Base-by-base conservation (phyloP, 352 stramenopile species). In the Globisporangium middletonii region DNA sequence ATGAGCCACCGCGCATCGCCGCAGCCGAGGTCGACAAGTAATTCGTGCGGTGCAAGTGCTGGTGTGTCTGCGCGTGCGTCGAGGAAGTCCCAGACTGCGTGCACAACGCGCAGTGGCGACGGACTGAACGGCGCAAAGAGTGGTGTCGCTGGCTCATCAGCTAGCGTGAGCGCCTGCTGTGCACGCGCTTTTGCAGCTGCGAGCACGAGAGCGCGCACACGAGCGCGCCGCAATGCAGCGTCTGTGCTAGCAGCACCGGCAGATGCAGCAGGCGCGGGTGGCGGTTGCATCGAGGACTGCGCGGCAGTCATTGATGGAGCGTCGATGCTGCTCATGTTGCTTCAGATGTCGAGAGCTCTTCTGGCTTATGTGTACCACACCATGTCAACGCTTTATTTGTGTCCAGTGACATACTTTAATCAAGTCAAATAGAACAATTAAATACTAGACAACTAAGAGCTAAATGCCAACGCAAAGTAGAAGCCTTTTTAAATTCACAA, bases 11-110 rank as follows among this genome's bases (percentile, higher is more conserved):
- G 79, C 30, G 67, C 85, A 62, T 95, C 83, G 28, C 85, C 85
- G 33, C 83, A 95, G 41, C 83, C 83, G 48, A 93, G 77, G 59
- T 94, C 85, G 35, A 94, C 81, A 26, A 94, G 62, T 43, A 92
- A 65, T 42, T 95, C 83, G 6, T 72, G 16, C 0, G 53, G 16
- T 1, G 37, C 50, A 18, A 91, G 64, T 0, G 57, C 38, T 11
- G 66, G 28, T 0, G 12, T 18, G 4, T 2, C 18, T 59, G 47
- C 0, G 19, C 18, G 28, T 2, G 53, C 33, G 38, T 68, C 59
- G 33, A 93, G 55, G 23, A 71, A 67, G 2, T 68, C 63, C 85
- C 85, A 93, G 6, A 95, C 77, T 12, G 77, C 72, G 48, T 76
- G 57, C 51, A 93, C 79, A 23, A 92, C 49, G 8, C 57, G 63